Conservation (phyloP, 805 yeast genomes). For the Cyberlindnera mrakii region DNA sequence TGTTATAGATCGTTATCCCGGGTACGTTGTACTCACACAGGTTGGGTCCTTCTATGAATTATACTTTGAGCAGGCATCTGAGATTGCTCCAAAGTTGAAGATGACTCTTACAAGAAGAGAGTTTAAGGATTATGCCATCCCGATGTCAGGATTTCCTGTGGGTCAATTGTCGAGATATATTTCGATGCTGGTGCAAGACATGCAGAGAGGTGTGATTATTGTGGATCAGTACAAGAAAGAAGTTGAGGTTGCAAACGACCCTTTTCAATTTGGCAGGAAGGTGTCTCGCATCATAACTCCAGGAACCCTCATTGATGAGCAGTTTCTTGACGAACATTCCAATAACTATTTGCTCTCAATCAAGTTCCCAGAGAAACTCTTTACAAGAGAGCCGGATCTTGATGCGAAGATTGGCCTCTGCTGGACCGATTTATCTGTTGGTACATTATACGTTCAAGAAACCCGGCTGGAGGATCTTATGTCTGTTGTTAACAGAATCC, state of each 20-base stretch:
- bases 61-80: constrained; percentile 83
- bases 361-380: constrained; percentile 47
- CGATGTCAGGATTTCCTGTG: constrained; percentile 92
- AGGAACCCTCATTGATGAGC: constrained; percentile 87
- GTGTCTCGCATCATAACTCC: constrained; percentile 82
- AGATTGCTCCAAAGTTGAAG: constrained; percentile 64
- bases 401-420: constrained; percentile 58
- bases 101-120: constrained; percentile 59
- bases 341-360: constrained; percentile 69
- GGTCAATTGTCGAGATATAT: constrained; percentile 66
- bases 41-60: constrained; percentile 86
- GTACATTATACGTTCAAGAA: constrained; percentile 66
- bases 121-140: constrained; percentile 38
- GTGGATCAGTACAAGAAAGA: constrained; percentile 55
- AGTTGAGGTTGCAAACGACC: constrained; percentile 25
- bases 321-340: constrained; percentile 63
- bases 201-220: constrained; percentile 69
- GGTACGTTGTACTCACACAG: constrained; percentile 63
- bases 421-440: constrained; percentile 88
- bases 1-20: constrained; percentile 40
- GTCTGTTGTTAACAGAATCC: constrained; percentile 69
- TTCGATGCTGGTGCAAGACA: constrained; percentile 63
- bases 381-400: constrained; percentile 30
- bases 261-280: constrained; percentile 48
- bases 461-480: constrained; percentile 53